Base-by-base conservation (phyloP, 768 basidiomycete species). In the Boletus edulis region DNA sequence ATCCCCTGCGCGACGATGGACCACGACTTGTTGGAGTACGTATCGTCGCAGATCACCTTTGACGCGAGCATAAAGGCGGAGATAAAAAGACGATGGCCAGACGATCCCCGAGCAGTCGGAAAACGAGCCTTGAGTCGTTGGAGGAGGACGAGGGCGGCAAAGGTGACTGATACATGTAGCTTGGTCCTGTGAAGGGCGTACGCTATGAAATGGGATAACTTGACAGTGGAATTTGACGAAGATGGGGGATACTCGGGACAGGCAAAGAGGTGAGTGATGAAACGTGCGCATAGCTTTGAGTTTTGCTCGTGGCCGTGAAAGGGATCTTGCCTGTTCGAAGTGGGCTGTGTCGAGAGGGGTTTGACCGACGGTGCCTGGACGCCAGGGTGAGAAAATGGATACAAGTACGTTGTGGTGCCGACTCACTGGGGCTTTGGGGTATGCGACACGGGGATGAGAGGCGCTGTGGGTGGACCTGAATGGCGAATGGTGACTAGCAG, bases 21-120 rank as follows among this genome's bases (percentile, higher is more conserved):
- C 93, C 93, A 95, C 0, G 88, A 90, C 67, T 93, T 92, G 80
- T 94, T 94, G 15, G 89, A 91, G 69, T 94, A 95, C 0, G 91
- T 94, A 63, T 94, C 92, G 75, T 95, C 92, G 73, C 92, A 94
- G 46, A 93, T 88, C n/a, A 94, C 88, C 66, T 86, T 86, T 3
- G 78, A 80, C 0, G 84, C 78, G 61, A 87, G 83, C 87, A 89
- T 89, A 65, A 88, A 86, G 0, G 87, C 85, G 0, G 84, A 84
- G 14, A 89, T 80, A 63, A 88, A 88, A 0, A 89, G 66, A 0
- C 88, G 78, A 52, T 89, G 87, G 0, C 88, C 88, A 0, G 83
- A 86, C 1, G 84, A 86, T 18, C 87, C 87, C 48, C 84, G 81
- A n/a, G 86, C 88, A 5, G 86, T 84, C 42, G 87, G 87, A 68